phyloP scores from a whole-genome alignment of 106 monocot genomes.

The Narthecium ossifragum region DNA sequence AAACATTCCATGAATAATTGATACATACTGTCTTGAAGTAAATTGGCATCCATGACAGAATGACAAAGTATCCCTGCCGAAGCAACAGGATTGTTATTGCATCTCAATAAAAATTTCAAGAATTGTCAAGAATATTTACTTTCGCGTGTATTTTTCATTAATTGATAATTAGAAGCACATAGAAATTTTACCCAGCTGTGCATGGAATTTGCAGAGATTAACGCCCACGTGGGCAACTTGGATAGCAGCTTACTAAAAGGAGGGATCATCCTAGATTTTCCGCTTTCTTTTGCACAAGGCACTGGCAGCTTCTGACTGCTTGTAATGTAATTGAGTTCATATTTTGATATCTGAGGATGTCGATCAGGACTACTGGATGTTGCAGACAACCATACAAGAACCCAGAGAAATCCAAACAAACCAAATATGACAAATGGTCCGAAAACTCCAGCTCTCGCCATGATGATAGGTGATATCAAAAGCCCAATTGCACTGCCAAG shows the following conservation, averaged over 20 bases:
- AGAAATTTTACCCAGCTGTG: slow-evolving; percentile 83
- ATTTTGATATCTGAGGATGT: slow-evolving; percentile 72
- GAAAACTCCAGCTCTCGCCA: slow-evolving; percentile 75
- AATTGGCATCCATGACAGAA: slow-evolving; percentile 96
- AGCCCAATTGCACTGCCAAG: slow-evolving; percentile 86
- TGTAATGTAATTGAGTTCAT: slow-evolving; percentile 67
- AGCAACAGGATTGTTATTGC: background rate
- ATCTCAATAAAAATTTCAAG: background rate
- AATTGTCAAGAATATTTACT: background rate
- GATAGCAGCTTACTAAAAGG: slow-evolving; percentile 71
- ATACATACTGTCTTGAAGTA: slow-evolving; percentile 90
- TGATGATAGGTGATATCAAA: slow-evolving; percentile 82
- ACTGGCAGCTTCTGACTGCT: slow-evolving; percentile 22
- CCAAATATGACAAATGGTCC: slow-evolving; percentile 97
- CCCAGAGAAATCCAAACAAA: slow-evolving; percentile 89
- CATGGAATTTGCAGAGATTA: slow-evolving; percentile 96
- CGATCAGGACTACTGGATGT: slow-evolving; percentile 55
- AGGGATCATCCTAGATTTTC: slow-evolving; percentile 38
- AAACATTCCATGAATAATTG: background rate
- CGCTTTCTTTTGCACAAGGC: slow-evolving; percentile 6
- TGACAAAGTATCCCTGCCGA: slow-evolving; percentile 89
- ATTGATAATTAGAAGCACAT: background rate
- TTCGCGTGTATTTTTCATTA: no score
- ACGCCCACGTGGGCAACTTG: slow-evolving; percentile 91
- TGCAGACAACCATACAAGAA: slow-evolving; percentile 71